Conservation (phyloP, 148 eudicot species). For the Rhododendron ferrugineum region DNA sequence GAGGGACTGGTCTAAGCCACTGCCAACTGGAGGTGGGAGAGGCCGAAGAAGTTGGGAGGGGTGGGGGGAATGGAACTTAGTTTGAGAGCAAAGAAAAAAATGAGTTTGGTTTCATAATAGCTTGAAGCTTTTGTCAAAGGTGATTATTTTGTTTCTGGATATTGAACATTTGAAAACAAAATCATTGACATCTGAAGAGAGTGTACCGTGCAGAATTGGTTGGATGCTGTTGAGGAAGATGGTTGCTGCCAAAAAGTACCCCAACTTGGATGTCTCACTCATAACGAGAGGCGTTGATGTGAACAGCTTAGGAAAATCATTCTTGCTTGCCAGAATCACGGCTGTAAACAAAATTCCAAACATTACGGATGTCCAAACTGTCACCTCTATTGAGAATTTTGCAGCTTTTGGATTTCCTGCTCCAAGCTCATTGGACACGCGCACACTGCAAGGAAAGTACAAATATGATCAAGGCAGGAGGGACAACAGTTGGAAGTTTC, state of each 20-base stretch:
- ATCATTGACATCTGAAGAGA: not conserved
- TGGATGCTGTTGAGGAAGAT: conserved; percentile 49
- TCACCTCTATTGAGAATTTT: conserved; percentile 35
- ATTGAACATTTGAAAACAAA: not conserved
- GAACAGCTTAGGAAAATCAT: conserved; percentile 33
- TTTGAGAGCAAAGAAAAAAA: not conserved
- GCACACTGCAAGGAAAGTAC: conserved; percentile 35
- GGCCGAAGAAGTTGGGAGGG: not conserved
- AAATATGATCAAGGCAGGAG: not conserved
- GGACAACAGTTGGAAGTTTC: not conserved
- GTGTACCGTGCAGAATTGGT: conserved; percentile 42
- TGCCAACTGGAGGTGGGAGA: not conserved
- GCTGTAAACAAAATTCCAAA: conserved; percentile 35
- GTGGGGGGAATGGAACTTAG: not conserved
- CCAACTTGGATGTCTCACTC: conserved; percentile 33
- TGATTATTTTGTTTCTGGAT: not conserved
- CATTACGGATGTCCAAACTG: conserved; percentile 28
- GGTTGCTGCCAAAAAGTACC: conserved; percentile 36
- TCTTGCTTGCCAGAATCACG: conserved; percentile 20
- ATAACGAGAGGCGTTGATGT: conserved; percentile 25
- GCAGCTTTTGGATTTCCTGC: conserved; percentile 53
- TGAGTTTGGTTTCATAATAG: not conserved
- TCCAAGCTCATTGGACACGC: conserved; percentile 67
- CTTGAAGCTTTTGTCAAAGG: not conserved
- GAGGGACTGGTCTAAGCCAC: not conserved